These are phyloP conservation scores for Diaporthe eres DNA, from an alignment of 2,329 filamentous ascomycete species.

Conservation along the genomic window DNA sequence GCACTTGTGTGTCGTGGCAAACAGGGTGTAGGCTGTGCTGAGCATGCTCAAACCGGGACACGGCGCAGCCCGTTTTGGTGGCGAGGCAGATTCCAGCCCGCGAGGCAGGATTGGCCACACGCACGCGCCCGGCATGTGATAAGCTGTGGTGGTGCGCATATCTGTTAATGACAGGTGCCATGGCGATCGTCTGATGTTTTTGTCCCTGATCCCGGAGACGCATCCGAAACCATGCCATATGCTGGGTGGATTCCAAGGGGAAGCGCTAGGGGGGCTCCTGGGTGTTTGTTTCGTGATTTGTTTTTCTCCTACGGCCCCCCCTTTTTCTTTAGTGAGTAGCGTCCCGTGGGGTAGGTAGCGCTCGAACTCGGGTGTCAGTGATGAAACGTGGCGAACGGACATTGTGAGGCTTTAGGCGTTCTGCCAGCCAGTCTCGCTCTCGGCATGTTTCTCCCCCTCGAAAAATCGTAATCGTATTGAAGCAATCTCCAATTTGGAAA, in stretches of 20 bases:
- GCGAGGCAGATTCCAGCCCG: constrained; percentile 3
- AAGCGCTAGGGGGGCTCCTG: not conserved
- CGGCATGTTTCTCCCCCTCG: not conserved
- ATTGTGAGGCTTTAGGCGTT: not conserved
- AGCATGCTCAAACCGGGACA: constrained; percentile 25
- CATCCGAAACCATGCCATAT: constrained; percentile 31
- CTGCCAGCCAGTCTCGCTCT: constrained; percentile 3
- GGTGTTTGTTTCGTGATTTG: constrained; percentile 33
- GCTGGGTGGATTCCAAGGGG: not conserved
- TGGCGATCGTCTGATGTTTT: constrained; percentile 19
- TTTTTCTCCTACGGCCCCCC: not conserved
- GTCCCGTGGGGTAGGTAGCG: constrained; percentile 8
- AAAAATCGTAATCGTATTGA: constrained; percentile 6
- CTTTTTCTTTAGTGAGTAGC: not conserved
- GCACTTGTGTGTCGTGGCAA: not conserved
- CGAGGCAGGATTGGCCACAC: not conserved
- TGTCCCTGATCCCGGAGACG: constrained; percentile 15
- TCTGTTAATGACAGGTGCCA: constrained; percentile 21
- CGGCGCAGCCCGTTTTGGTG: constrained; percentile 19
- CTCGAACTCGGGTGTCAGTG: not conserved
- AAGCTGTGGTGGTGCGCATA: not conserved
- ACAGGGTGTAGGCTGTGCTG: not conserved
- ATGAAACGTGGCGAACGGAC: constrained; percentile 31
- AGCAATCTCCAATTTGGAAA: not conserved
- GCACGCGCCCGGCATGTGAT: constrained; percentile 10